phyloP scores from a whole-genome alignment of 306 rosid genomes.

The Dicorynia guianensis region DNA sequence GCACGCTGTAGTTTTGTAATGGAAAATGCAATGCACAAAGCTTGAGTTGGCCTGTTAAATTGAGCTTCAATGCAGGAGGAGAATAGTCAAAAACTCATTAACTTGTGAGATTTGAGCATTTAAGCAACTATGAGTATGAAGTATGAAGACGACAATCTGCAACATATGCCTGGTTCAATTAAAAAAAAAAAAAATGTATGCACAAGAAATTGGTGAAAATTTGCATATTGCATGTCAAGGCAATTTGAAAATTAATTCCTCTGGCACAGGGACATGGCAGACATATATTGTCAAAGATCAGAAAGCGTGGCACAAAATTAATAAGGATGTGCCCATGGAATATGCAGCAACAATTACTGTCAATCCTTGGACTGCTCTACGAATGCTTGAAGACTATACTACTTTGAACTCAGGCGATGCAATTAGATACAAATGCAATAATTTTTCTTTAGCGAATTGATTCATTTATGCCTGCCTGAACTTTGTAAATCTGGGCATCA shows the following conservation, averaged over 20 bases:
- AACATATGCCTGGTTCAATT: neutral
- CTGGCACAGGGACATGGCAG: slow-evolving; percentile 86
- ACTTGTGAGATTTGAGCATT: neutral
- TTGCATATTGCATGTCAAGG: neutral
- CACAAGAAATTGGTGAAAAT: neutral
- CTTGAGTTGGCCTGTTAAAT: neutral
- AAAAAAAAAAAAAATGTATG: too few relatives aligned
- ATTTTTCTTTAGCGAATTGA: slow-evolving; percentile 1
- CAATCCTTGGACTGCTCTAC: slow-evolving; percentile 88
- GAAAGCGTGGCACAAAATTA: slow-evolving; percentile 77
- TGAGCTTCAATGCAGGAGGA: neutral
- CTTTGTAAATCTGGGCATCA: slow-evolving; percentile 31
- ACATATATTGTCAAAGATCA: slow-evolving; percentile 81
- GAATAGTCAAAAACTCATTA: neutral
- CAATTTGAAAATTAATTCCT: neutral
- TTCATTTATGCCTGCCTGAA: slow-evolving; percentile 2
- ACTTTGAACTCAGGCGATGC: slow-evolving; percentile 69
- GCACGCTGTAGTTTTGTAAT: neutral
- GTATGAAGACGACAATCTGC: neutral
- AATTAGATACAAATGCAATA: neutral
- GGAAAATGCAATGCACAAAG: neutral
- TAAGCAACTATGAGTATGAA: neutral
- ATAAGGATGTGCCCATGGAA: slow-evolving; percentile 75
- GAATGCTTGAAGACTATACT: slow-evolving; percentile 83
- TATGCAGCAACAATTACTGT: slow-evolving; percentile 91